Evolutionary conservation across 1,139 yeast genomes (phyloP).

Genomic region (Taphrina pruni): DNA sequence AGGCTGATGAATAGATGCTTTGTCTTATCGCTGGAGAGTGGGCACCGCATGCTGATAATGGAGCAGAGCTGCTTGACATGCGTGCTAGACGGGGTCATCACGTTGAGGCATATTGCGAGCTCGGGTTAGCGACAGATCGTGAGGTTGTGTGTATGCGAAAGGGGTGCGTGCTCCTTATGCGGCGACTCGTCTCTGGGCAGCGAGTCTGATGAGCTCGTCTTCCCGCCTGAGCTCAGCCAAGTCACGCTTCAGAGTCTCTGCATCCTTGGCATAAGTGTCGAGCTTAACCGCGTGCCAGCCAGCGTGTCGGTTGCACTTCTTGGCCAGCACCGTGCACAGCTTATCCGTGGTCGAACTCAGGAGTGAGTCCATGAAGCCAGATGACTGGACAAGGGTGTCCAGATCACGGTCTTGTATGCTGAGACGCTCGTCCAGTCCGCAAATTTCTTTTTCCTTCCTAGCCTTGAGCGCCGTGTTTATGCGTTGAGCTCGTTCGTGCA

Average conservation of each 20-base stretch:
- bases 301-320: conserved; percentile 68
- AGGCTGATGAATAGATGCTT: too few species aligned
- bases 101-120: too few species aligned
- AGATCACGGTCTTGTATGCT: conserved; percentile 46
- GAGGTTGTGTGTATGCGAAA: too few species aligned
- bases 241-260: conserved; percentile 39
- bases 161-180: neutral
- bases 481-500: conserved; percentile 45
- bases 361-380: conserved; percentile 40
- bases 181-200: conserved; percentile 26
- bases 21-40: too few species aligned
- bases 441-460: conserved; percentile 52
- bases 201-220: conserved; percentile 42
- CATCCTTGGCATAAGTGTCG: conserved; percentile 46
- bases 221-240: conserved; percentile 43
- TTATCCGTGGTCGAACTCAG: conserved; percentile 47
- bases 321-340: conserved; percentile 66
- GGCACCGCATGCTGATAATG: too few species aligned
- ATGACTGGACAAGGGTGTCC: conserved; percentile 44
- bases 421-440: conserved; percentile 55
- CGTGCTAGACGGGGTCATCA: too few species aligned
- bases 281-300: conserved; percentile 65
- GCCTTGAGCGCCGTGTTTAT: conserved; percentile 43
- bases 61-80: too few species aligned
- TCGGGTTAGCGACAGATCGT: too few species aligned